These are phyloP conservation scores for Tympanopsis confertula DNA, from an alignment of 2,329 filamentous ascomycete species.

Conservation along the genomic window DNA sequence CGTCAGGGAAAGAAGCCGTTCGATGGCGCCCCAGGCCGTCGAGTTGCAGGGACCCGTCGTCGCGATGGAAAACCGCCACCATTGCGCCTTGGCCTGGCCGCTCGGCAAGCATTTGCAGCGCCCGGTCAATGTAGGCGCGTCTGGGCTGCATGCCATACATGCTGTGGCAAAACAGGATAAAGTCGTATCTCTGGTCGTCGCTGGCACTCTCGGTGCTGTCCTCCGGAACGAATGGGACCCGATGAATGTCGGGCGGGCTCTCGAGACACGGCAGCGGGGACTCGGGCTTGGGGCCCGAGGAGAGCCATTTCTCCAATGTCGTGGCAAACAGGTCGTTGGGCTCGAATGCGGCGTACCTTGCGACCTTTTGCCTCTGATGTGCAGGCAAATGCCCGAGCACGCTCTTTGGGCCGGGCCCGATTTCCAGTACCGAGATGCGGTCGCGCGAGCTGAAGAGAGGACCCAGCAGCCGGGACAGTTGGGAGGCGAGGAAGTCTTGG, in stretches of 20 bases:
- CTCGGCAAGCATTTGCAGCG: slow-evolving; percentile 33
- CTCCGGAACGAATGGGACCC: slow-evolving; percentile 22
- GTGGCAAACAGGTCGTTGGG: slow-evolving; percentile 33
- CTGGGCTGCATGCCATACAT: slow-evolving; percentile 47
- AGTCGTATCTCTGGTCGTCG: slow-evolving; percentile 29
- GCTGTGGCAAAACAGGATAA: slow-evolving; percentile 52
- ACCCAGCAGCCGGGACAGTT: slow-evolving; percentile 27
- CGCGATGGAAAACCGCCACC: slow-evolving; percentile 44
- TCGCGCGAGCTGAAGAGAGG: slow-evolving; percentile 25
- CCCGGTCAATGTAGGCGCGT: slow-evolving; percentile 26
- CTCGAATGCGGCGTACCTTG: slow-evolving; percentile 41
- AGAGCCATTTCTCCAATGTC: slow-evolving; percentile 28
- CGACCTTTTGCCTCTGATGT: slow-evolving; percentile 26
- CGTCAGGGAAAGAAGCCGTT: slow-evolving; percentile 32
- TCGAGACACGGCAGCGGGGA: slow-evolving; percentile 27
- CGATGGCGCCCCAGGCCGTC: slow-evolving; percentile 33
- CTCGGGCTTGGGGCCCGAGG: slow-evolving; percentile 10
- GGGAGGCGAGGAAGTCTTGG: slow-evolving; percentile 37
- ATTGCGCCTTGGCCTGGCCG: slow-evolving; percentile 23
- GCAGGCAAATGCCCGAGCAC: slow-evolving; percentile 36
- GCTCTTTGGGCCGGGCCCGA: slow-evolving; percentile 44
- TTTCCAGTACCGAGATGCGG: slow-evolving; percentile 41
- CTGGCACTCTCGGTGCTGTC: slow-evolving; percentile 8
- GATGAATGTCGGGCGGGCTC: slow-evolving; percentile 22
- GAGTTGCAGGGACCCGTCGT: slow-evolving; percentile 26